These are phyloP conservation scores for Corniculantispora saksenae DNA, from an alignment of 2,329 filamentous ascomycete species.

Conservation along the genomic window DNA sequence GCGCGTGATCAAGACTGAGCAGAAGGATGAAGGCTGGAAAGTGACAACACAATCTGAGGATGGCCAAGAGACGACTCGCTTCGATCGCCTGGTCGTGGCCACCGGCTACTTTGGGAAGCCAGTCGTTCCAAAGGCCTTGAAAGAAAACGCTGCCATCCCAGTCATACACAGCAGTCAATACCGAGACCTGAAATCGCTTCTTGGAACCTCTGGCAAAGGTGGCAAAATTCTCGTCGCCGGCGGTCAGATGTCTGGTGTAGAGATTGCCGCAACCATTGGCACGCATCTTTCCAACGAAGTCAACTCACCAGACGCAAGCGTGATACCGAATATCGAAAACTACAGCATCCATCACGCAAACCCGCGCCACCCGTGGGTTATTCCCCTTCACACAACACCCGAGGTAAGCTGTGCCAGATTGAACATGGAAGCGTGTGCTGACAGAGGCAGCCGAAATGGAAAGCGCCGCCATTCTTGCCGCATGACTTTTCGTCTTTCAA, in stretches of 20 bases:
- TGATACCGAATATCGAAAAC: conserved; percentile 44
- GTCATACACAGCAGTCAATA: conserved; percentile 71
- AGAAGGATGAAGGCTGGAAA: conserved; percentile 40
- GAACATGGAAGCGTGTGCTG: conserved; percentile 28
- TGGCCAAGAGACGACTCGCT: conserved; percentile 49
- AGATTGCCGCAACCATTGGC: conserved; percentile 73
- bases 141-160: conserved; percentile 41
- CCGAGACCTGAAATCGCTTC: conserved; percentile 52
- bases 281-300: conserved; percentile 66
- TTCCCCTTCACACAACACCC: conserved; percentile 60
- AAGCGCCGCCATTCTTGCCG: conserved; percentile 66
- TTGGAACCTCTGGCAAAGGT: conserved; percentile 40
- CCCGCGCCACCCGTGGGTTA: conserved; percentile 70
- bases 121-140: conserved; percentile 48
- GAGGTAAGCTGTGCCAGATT: conserved; percentile 38
- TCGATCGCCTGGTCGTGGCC: conserved; percentile 72
- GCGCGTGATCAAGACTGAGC: conserved; percentile 44
- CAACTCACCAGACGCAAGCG: conserved; percentile 50
- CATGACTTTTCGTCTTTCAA: conserved; percentile 75
- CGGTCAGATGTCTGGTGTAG: conserved; percentile 80
- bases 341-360: conserved; percentile 68
- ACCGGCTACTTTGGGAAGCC: conserved; percentile 74
- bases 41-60: conserved; percentile 39
- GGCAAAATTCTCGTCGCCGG: conserved; percentile 74
- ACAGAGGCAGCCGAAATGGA: conserved; percentile 45